Base-by-base conservation (phyloP, 148 eudicot species). In the Nyssa sinensis region DNA sequence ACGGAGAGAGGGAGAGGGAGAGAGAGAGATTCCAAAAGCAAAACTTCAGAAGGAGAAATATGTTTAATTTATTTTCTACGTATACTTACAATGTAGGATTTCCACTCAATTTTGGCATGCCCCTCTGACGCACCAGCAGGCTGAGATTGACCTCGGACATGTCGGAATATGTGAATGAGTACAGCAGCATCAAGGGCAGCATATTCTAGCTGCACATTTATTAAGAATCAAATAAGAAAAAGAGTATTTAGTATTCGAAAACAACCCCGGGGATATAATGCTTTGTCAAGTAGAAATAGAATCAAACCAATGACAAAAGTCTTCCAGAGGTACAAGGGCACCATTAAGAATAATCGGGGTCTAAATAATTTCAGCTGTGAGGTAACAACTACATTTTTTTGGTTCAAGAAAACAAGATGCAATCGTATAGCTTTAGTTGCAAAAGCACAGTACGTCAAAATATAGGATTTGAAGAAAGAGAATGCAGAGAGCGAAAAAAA, bases 171-270 rank as follows among this genome's bases (percentile, higher is more conserved):
- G 87, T 89, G 98, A 77, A 96, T 71, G 74, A 93, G 99, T 24
- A 91, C 99, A 68, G 83, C 98, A 67, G 99, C 99, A 74, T 96
- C 99, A 77, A 96, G 90, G 76, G 99, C 98, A 75, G 99, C 99
- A 83, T 96, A 96, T 65, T 96, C 98, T 78, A 96, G 79, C 99
- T 94, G 91, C 83, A 77, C 25, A 68, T 51, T 51, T 14, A 62
- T 74, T 33, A 32, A 76, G 9, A 66, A 53, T 47, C 25, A n/a
- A 5, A 21, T 57, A 39, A 1, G 1, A 19, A 69, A 29, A 3
- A 49, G 29, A 3, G 17, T 23, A 6, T 27, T 13, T 12, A 34
- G 39, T 70, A 53, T 34, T 27, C 6, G 49, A 34, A 58, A 63
- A 33, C 33, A 21, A 25, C 12, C n/a, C 49, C 3, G n/a, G n/a